phyloP scores from a whole-genome alignment of 192 early-diverging fungal genomes.

The Lobosporangium transversale region DNA sequence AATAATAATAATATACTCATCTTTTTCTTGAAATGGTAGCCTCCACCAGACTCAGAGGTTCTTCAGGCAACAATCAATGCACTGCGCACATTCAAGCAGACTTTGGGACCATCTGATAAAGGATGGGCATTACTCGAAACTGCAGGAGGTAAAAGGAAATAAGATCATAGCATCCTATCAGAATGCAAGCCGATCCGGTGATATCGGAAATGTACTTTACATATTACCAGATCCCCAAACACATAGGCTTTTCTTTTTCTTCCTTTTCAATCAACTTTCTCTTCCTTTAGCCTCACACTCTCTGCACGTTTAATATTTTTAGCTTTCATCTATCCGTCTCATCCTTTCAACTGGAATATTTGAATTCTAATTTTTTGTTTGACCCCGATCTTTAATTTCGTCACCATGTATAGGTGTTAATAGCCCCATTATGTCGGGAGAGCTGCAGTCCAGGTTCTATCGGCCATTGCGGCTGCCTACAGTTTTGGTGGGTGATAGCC shows the following conservation, averaged over 20 bases:
- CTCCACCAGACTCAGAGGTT: slow-evolving; percentile 58
- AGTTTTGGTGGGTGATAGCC: slow-evolving; percentile 78
- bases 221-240: no score
- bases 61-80: slow-evolving; percentile 50
- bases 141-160: slow-evolving; percentile 70
- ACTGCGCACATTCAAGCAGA: slow-evolving; percentile 46
- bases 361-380: not conserved
- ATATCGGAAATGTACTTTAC: no score
- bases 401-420: slow-evolving; percentile 77
- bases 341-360: no score
- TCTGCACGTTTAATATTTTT: no score
- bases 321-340: no score
- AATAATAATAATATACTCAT: no score
- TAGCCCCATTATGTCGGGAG: slow-evolving; percentile 79
- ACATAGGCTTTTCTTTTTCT: no score
- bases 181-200: not conserved
- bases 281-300: no score
- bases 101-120: slow-evolving; percentile 28
- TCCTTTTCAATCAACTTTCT: no score
- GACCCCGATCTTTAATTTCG: no score
- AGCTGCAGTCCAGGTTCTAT: slow-evolving; percentile 75
- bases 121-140: slow-evolving; percentile 75
- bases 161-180: no score
- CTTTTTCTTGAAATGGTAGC: slow-evolving; percentile 25
- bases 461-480: slow-evolving; percentile 74